Conservation (phyloP, 768 basidiomycete species). For the Boletus coccyginus region DNA sequence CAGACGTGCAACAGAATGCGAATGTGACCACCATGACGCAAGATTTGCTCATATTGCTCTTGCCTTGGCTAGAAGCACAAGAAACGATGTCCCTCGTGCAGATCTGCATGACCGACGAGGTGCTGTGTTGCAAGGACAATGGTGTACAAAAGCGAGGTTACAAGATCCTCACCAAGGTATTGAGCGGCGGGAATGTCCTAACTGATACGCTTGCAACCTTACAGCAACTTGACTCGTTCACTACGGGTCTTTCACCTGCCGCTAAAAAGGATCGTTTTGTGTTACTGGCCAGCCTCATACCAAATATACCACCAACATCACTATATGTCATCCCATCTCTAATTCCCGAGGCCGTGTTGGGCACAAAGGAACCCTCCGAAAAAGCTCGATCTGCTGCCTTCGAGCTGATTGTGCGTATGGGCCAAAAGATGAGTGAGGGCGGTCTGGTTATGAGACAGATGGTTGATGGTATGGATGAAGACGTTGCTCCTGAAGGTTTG, state of each 20-base stretch:
- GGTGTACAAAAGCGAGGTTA: constrained; percentile 96
- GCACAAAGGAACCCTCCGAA: constrained; percentile 96
- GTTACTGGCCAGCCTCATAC: constrained; percentile 68
- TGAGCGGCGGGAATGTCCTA: constrained; percentile 59
- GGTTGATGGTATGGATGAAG: constrained; percentile 83
- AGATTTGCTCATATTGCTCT: constrained; percentile 82
- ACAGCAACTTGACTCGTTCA: constrained; percentile 59
- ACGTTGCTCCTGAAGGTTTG: constrained; percentile 44
- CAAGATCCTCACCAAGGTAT: constrained; percentile 74
- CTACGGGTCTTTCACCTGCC: constrained; percentile 67
- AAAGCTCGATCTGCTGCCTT: constrained; percentile 88
- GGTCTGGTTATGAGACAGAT: constrained; percentile 76
- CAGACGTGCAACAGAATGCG: constrained; percentile 34
- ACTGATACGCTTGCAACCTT: constrained; percentile 59
- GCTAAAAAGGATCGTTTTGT: constrained; percentile 93
- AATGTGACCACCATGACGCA: constrained; percentile 61
- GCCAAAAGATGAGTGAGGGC: constrained; percentile 83
- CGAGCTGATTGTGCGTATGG: constrained; percentile 88
- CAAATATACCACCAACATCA: constrained; percentile 61
- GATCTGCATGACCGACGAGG: constrained; percentile 60
- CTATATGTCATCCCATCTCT: constrained; percentile 85
- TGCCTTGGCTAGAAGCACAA: constrained; percentile 64
- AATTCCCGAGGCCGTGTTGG: constrained; percentile 91
- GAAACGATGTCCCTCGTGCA: constrained; percentile 67
- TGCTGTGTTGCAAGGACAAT: constrained; percentile 77